Conservation (phyloP, 306 rosid species). For the Sicyos baderoa region DNA sequence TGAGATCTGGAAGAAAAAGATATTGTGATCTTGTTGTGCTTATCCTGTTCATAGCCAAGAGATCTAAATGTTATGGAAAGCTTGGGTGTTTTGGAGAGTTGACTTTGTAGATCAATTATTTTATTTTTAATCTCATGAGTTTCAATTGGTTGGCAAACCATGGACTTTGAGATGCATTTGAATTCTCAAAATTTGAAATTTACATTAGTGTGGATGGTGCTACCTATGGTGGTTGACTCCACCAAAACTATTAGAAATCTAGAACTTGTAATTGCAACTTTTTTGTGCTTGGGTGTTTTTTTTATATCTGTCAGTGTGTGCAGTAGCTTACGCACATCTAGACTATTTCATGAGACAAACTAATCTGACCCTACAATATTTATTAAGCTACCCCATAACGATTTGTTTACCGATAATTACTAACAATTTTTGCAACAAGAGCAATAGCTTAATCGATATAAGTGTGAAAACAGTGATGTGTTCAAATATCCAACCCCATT, state of each 20-base stretch:
- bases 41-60: neutral
- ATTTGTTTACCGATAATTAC: too few species aligned
- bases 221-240: conserved; percentile 7
- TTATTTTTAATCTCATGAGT: neutral
- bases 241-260: conserved; percentile 3
- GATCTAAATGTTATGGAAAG: conserved; percentile 6
- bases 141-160: neutral
- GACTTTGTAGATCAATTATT: conserved; percentile 16
- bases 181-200: neutral
- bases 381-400: too few species aligned
- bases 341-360: too few species aligned
- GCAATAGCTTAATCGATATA: too few species aligned
- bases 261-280: neutral
- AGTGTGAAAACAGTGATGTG: too few species aligned
- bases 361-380: too few species aligned
- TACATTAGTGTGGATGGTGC: neutral
- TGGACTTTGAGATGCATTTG: neutral
- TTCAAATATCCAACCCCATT: too few species aligned
- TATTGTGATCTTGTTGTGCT: neutral
- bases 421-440: too few species aligned
- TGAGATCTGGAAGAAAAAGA: neutral
- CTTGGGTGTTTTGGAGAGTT: neutral
- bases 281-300: neutral
- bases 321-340: too few species aligned
- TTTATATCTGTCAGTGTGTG: too few species aligned